phyloP scores from a whole-genome alignment of 2,329 filamentous ascomycete species.

The Colletotrichum caudatum region DNA sequence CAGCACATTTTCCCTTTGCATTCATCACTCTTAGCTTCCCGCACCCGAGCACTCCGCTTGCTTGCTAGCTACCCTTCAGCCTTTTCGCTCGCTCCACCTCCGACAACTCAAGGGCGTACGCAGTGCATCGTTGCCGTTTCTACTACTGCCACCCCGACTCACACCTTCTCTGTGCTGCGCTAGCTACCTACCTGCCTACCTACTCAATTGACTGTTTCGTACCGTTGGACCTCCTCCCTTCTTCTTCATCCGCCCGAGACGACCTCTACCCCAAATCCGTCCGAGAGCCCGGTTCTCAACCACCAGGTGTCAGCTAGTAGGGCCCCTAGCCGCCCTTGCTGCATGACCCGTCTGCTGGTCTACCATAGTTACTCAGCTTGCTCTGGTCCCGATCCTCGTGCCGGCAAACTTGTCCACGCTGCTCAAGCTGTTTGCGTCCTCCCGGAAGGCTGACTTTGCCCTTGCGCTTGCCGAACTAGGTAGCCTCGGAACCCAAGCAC shows the following conservation, averaged over 20 bases:
- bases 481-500: conserved; percentile 33
- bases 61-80: not conserved
- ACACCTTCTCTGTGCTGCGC: conserved; percentile 3
- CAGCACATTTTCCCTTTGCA: conserved; percentile 12
- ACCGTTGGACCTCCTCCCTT: not conserved
- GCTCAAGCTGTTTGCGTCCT: conserved; percentile 21
- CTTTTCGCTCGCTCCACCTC: conserved; percentile 2
- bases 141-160: conserved; percentile 23
- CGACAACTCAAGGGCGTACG: not conserved
- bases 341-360: conserved; percentile 31
- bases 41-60: conserved; percentile 18
- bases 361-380: conserved; percentile 25
- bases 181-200: not conserved
- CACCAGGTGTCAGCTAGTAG: conserved; percentile 25
- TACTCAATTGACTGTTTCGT: not conserved
- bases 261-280: conserved; percentile 30
- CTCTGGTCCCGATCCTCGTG: conserved; percentile 6
- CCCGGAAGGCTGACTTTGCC: conserved; percentile 28
- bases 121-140: conserved; percentile 11
- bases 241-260: conserved; percentile 14
- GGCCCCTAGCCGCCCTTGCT: conserved; percentile 29
- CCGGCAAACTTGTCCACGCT: conserved; percentile 7
- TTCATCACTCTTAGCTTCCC: conserved; percentile 8
- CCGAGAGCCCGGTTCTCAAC: conserved; percentile 9
- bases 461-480: conserved; percentile 18